Base-by-base conservation (phyloP, 2,329 filamentous ascomycete genomes). In the Rhexocercosporidium sp. region DNA sequence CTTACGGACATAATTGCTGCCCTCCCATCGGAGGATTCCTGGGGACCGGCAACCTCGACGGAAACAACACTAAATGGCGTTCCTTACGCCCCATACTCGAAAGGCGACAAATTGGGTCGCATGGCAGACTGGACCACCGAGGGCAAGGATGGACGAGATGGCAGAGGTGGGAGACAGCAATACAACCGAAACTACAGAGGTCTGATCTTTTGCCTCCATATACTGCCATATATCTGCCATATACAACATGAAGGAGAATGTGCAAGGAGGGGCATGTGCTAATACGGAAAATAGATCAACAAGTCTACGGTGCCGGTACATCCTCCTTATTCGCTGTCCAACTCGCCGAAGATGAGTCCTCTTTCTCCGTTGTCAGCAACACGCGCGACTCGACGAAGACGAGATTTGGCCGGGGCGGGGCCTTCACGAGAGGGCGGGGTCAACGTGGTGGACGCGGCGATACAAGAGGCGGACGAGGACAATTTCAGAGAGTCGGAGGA, bases 41-140 rank as follows among this genome's bases (percentile, higher is more conserved):
- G 96, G 96, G 96, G 96, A 68, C 95, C 95, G 63, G 81, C 92
- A 69, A 88, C 91, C 74, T 91, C 94, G 69, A 88, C 84, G 75
- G 93, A 97, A 80, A 97, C 93, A 71, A 97, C 92, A 70, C 88
- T 98, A 76, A 90, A 97, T 79, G 96, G 96, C 79, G 93, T 98
- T 59, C 96, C 96, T 46, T 99, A 97, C 81, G 96, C 96, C 75
- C 96, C 96, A 69, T 99, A 96, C 85, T 97, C 94, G 74, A 99
- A 99, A 83, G 94, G 93, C 79, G 96, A 99, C 85, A 98, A 97
- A 87, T 86, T 99, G 68, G 96, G 96, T 78, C 94, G 96, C 80
- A 98, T 99, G 94, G 96, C 96, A 69, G 96, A 99, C 85, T 99
- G 96, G 96, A 97, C 94, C 20, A 78, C 89, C 57, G 96, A 97